These are phyloP conservation scores for Didymella segeticola DNA, from an alignment of 2,329 filamentous ascomycete genomes.

Conservation along the genomic window DNA sequence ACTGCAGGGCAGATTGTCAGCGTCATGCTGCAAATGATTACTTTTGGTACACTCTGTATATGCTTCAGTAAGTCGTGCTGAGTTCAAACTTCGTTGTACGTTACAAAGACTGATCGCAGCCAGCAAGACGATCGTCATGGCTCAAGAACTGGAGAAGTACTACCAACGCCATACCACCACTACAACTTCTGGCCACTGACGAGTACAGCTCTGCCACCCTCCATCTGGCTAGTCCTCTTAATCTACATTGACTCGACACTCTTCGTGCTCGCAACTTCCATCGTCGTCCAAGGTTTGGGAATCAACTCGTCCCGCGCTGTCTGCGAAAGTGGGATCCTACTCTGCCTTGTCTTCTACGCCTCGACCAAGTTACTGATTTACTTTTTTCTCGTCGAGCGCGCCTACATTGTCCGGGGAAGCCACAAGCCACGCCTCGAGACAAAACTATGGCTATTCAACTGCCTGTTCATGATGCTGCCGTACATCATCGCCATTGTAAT, in stretches of 20 bases:
- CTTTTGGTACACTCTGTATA: slow-evolving; percentile 31
- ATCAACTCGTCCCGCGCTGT: slow-evolving; percentile 59
- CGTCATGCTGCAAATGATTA: slow-evolving; percentile 30
- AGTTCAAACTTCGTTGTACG: background rate
- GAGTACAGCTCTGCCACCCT: background rate
- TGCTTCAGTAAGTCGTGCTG: slow-evolving; percentile 20
- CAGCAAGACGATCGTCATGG: slow-evolving; percentile 34
- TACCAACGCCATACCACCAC: background rate
- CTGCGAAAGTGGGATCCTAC: slow-evolving; percentile 65
- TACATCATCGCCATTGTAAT: slow-evolving; percentile 58
- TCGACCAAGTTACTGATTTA: slow-evolving; percentile 72
- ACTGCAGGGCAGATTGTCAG: slow-evolving; percentile 32
- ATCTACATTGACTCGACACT: slow-evolving; percentile 67
- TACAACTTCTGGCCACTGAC: no score
- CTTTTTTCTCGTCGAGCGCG: slow-evolving; percentile 69
- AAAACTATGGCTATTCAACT: slow-evolving; percentile 67
- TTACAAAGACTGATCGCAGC: background rate
- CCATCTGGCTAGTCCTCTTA: slow-evolving; percentile 53
- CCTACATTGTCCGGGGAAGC: slow-evolving; percentile 65
- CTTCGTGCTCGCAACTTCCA: slow-evolving; percentile 65
- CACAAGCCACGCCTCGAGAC: slow-evolving; percentile 62
- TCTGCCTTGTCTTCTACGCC: slow-evolving; percentile 68
- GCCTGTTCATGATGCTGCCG: slow-evolving; percentile 60
- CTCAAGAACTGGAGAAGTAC: slow-evolving; percentile 26
- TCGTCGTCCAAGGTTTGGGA: slow-evolving; percentile 64